Base-by-base conservation (phyloP, 2,329 filamentous ascomycete genomes). In the Exophiala oligosperma region DNA sequence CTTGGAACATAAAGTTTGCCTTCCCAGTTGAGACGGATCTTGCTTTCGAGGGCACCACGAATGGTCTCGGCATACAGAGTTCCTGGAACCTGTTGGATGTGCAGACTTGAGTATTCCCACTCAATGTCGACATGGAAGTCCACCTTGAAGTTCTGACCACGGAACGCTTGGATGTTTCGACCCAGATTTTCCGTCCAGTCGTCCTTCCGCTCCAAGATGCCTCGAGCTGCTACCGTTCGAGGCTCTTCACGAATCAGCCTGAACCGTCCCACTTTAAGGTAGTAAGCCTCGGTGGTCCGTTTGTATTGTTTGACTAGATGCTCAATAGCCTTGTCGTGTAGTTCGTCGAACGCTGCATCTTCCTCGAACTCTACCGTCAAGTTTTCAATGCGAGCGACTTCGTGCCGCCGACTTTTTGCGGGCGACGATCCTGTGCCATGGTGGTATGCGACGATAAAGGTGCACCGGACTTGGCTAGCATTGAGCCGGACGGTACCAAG, bases 131-230 rank as follows among this genome's bases (percentile, higher is more conserved):
- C 40, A 21, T 43, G 40, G n/a, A 43, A 43, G 21, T 43, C n/a
- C 12, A 43, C 40, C 11, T 17, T 17, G 40, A 37, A 49, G 28
- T 49, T 49, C 4, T 49, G 26, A 17, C 47, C 47, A 35, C 47
- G 47, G 26, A 49, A 49, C n/a, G 47, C 26, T 26, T 49, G 47
- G 32, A 49, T 35, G 4, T 49, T 49, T 17, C 47, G 47, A 14
- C 23, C 17, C 26, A 49, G 7, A 28, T 35, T 32, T 21, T 49
- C 47, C 17, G 17, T 32, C 47, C 47, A 49, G 23, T 28, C 23
- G n/a, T 49, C 47, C 26, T 49, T 49, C 47, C 47, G 23, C 47
- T 49, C 47, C 26, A 49, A 28, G 17, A 49, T 52, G 32, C 38
- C 32, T 24, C 49, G 38, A 41, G 38, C 49, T 28, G 35, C 38